phyloP scores from a whole-genome alignment of 345 rosid species.

The Populus alba region DNA sequence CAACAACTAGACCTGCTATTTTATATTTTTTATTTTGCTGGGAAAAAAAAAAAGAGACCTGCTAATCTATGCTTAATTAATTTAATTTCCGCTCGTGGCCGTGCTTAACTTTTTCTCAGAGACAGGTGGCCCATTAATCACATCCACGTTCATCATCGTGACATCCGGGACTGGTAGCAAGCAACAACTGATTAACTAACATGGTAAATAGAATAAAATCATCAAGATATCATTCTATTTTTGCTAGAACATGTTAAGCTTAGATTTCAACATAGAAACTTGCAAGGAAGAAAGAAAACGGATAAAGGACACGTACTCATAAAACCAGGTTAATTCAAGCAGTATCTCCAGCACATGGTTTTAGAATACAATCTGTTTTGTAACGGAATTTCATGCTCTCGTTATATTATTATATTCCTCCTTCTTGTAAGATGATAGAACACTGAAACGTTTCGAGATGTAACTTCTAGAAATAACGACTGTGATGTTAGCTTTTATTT shows the following conservation, averaged over 20 bases:
- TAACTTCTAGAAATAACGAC: no score
- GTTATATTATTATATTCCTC: no score
- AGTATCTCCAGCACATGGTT: no score
- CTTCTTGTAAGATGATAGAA: no score
- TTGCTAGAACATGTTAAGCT: neutral
- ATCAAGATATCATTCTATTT: neutral
- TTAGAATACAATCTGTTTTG: no score
- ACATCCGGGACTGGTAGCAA: constrained; percentile 2
- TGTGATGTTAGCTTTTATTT: no score
- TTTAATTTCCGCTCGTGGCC: constrained; percentile 2
- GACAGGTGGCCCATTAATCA: constrained; percentile 11
- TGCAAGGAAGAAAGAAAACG: neutral
- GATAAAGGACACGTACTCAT: neutral
- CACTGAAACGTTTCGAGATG: no score
- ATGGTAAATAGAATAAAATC: no score
- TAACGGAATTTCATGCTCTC: no score
- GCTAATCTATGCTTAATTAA: neutral
- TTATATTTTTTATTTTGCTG: no score
- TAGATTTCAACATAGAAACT: neutral
- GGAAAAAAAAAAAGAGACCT: neutral
- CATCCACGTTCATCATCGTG: constrained; percentile 3
- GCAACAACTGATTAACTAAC: neutral
- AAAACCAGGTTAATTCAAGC: no score
- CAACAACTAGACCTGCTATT: constrained; percentile 14
- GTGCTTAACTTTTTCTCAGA: constrained; percentile 3